Percentiles rank a stretch among this genome's conserved stretches.
These are phyloP conservation scores for Ephemerocybe angulata DNA, from an alignment of 768 basidiomycete species.

Conservation along the genomic window DNA sequence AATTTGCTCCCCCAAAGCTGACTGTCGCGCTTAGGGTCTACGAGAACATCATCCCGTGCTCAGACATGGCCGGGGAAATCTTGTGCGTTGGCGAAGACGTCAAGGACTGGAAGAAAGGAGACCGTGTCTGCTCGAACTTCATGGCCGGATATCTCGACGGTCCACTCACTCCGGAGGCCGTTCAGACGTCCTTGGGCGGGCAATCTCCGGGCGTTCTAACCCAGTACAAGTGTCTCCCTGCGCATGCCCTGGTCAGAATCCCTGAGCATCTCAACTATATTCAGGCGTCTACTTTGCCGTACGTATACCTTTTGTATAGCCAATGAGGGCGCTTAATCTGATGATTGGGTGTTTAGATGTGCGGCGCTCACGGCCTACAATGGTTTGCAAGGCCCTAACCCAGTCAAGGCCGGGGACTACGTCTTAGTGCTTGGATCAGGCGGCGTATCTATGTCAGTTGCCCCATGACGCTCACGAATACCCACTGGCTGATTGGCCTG, in stretches of 20 bases:
- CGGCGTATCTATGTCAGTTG: constrained; percentile 48
- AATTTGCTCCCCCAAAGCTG: background rate
- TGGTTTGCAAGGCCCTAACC: constrained; percentile 43
- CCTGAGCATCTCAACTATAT: constrained; percentile 58
- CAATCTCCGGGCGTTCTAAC: constrained; percentile 49
- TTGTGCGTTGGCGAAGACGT: constrained; percentile 42
- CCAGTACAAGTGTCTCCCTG: constrained; percentile 47
- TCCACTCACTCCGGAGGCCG: constrained; percentile 32
- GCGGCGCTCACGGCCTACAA: constrained; percentile 66
- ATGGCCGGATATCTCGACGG: constrained; percentile 45
- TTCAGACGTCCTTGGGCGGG: constrained; percentile 41
- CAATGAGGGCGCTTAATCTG: background rate
- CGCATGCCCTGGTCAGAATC: constrained; percentile 39
- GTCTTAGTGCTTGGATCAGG: constrained; percentile 57
- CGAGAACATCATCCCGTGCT: constrained; percentile 33
- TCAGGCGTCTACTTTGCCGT: constrained; percentile 65
- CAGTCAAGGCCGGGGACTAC: constrained; percentile 55
- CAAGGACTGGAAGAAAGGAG: constrained; percentile 49
- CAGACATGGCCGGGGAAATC: constrained; percentile 59
- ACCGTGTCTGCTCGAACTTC: constrained; percentile 56
- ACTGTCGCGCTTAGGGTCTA: background rate
- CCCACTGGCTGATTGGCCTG: background rate
- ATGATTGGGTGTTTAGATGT: constrained; percentile 30
- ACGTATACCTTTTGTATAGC: constrained; percentile 14
- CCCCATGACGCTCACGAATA: background rate